phyloP scores from a whole-genome alignment of 371 early-diverging fungal genomes.

The Mucor indicus region DNA sequence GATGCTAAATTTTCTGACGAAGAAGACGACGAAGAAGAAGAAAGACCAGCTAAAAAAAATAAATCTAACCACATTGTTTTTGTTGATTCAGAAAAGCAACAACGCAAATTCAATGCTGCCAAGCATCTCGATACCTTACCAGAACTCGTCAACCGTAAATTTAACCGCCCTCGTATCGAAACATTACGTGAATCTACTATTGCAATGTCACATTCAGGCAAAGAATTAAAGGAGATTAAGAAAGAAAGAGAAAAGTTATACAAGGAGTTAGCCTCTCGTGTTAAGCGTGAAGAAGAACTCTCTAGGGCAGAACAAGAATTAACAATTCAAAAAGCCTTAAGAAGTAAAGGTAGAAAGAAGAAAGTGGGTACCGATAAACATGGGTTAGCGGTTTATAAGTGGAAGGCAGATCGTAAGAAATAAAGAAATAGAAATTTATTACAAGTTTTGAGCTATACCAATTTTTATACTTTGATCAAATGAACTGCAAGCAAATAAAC shows the following conservation, averaged over 20 bases:
- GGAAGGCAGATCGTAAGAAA: slow-evolving; percentile 85
- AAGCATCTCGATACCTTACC: slow-evolving; percentile 84
- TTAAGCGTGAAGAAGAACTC: slow-evolving; percentile 78
- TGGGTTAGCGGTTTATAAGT: slow-evolving; percentile 88
- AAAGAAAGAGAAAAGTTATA: slow-evolving; percentile 52
- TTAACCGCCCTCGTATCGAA: slow-evolving; percentile 70
- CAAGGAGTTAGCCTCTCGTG: slow-evolving; percentile 72
- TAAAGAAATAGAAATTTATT: slow-evolving; percentile 27
- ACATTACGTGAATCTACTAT: slow-evolving; percentile 54
- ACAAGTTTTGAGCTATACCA: slow-evolving; percentile 27
- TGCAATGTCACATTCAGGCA: slow-evolving; percentile 24
- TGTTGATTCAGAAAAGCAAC: slow-evolving; percentile 80
- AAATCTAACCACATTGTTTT: slow-evolving; percentile 84
- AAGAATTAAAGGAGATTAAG: slow-evolving; percentile 27
- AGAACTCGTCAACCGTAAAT: slow-evolving; percentile 77
- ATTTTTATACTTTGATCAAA: slow-evolving; percentile 51
- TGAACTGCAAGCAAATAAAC: slow-evolving; percentile 49
- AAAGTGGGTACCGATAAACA: slow-evolving; percentile 81
- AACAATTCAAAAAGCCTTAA: slow-evolving; percentile 72
- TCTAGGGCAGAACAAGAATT: slow-evolving; percentile 72
- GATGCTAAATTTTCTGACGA: slow-evolving; percentile 30
- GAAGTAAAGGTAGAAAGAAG: slow-evolving; percentile 75
- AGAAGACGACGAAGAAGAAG: slow-evolving; percentile 45
- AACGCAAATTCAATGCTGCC: slow-evolving; percentile 61
- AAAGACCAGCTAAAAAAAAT: slow-evolving; percentile 20